phyloP scores from a whole-genome alignment of 2,329 filamentous ascomycete species.

The Claviceps sp. region DNA sequence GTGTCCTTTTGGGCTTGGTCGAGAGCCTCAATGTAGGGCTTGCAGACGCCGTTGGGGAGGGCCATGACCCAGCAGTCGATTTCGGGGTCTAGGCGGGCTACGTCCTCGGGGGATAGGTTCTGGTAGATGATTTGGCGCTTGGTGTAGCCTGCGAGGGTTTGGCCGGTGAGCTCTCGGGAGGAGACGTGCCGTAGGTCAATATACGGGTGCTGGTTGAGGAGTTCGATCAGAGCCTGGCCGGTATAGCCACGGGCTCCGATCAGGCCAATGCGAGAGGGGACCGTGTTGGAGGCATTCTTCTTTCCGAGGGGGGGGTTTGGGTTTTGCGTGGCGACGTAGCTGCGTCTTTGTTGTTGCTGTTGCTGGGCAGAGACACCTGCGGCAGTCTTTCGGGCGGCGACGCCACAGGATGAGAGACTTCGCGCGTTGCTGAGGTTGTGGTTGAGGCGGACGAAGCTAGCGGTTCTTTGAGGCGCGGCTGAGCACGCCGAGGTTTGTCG shows the following conservation, averaged over 20 bases:
- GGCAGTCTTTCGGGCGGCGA: neutral
- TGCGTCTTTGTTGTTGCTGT: neutral
- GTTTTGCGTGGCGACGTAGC: neutral
- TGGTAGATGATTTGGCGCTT: slow-evolving; percentile 90
- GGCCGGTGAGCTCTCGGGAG: slow-evolving; percentile 79
- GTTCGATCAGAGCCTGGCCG: slow-evolving; percentile 55
- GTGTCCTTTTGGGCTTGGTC: slow-evolving; percentile 48
- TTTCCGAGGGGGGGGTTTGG: slow-evolving; percentile 60
- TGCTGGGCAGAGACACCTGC: neutral
- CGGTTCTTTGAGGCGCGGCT: neutral
- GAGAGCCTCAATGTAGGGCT: slow-evolving; percentile 84
- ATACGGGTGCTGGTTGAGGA: slow-evolving; percentile 77
- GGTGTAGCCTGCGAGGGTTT: slow-evolving; percentile 76
- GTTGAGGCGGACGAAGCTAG: neutral
- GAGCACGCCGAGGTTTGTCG: neutral
- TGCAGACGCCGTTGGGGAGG: slow-evolving; percentile 86
- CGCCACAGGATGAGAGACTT: neutral
- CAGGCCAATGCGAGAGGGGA: slow-evolving; percentile 66
- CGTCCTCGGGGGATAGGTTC: slow-evolving; percentile 76
- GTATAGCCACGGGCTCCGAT: slow-evolving; percentile 74
- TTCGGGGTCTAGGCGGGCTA: slow-evolving; percentile 68
- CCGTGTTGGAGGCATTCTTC: slow-evolving; percentile 73
- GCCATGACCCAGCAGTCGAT: slow-evolving; percentile 98
- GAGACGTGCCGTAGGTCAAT: slow-evolving; percentile 88
- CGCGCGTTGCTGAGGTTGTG: neutral